Percentiles rank a stretch among this genome's conserved stretches.
Evolutionary conservation across 768 basidiomycete species (phyloP).

Genomic region (Boletus rufocinnamomeus): DNA sequence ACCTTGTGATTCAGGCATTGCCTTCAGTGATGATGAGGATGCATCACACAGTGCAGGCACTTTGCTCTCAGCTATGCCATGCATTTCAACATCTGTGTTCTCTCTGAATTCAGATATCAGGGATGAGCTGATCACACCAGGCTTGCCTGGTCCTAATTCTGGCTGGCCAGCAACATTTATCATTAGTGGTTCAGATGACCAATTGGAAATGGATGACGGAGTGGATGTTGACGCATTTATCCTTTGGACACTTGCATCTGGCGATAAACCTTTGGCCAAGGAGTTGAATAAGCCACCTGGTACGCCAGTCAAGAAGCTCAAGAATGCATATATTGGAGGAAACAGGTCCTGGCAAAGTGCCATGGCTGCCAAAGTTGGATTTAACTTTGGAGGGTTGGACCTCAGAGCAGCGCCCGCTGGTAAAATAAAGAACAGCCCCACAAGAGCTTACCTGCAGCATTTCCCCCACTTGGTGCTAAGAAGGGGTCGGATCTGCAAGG

Average conservation of each 20-base stretch:
- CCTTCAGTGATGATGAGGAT: conserved; percentile 60
- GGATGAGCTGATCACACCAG: conserved; percentile 72
- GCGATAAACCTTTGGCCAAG: conserved; percentile 48
- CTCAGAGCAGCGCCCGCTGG: conserved; percentile 38
- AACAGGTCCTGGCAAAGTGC: conserved; percentile 83
- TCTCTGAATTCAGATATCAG: conserved; percentile 59
- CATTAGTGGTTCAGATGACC: conserved; percentile 45
- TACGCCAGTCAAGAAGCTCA: conserved; percentile 78
- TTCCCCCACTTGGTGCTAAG: conserved; percentile 46
- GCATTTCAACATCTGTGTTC: conserved; percentile 62
- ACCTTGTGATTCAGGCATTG: conserved; percentile 67
- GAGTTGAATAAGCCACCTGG: conserved; percentile 67
- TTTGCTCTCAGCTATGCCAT: conserved; percentile 46
- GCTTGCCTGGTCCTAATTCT: conserved; percentile 52
- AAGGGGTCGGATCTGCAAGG: conserved; percentile 35
- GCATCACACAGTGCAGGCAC: conserved; percentile 20
- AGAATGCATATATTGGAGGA: conserved; percentile 56
- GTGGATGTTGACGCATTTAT: conserved; percentile 71
- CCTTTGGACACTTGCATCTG: conserved; percentile 61
- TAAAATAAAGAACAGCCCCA: conserved; percentile 53
- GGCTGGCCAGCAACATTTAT: conserved; percentile 60
- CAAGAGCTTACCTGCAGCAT: conserved; percentile 76
- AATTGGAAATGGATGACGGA: conserved; percentile 28
- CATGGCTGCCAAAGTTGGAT: conserved; percentile 63
- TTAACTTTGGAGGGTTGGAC: conserved; percentile 46